These are phyloP conservation scores for Pseudozyma pruni DNA, from an alignment of 1,284 basidiomycete genomes.

Conservation along the genomic window DNA sequence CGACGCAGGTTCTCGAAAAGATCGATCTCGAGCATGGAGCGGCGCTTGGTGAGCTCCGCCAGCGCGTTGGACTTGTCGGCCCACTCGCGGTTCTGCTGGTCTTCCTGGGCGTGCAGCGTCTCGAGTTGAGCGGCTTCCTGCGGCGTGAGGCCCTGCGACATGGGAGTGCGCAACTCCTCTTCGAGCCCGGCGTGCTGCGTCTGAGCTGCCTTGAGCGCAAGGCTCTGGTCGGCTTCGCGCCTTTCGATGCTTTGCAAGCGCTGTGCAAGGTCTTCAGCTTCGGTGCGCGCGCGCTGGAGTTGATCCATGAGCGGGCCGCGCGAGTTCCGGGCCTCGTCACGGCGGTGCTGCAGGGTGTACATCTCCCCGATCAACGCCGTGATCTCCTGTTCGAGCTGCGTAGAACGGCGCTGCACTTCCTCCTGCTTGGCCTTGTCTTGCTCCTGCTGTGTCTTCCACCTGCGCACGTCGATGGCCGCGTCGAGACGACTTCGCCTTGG, in stretches of 20 bases:
- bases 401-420: slow-evolving; percentile 79
- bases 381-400: slow-evolving; percentile 85
- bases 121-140: slow-evolving; percentile 80
- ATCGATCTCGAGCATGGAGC: slow-evolving; percentile 88
- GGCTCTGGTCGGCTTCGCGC: slow-evolving; percentile 78
- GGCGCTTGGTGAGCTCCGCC: slow-evolving; percentile 81
- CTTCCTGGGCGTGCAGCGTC: slow-evolving; percentile 79
- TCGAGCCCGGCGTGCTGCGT: slow-evolving; percentile 75
- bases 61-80: slow-evolving; percentile 77
- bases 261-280: slow-evolving; percentile 78
- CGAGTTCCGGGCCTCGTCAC: slow-evolving; percentile 77
- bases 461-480: slow-evolving; percentile 80
- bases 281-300: slow-evolving; percentile 74
- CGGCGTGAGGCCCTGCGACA: slow-evolving; percentile 78
- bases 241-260: slow-evolving; percentile 77
- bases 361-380: slow-evolving; percentile 80
- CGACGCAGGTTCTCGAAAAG: slow-evolving; percentile 87
- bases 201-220: slow-evolving; percentile 75
- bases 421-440: slow-evolving; percentile 75
- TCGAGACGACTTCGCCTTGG: slow-evolving; percentile 88
- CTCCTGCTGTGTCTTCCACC: slow-evolving; percentile 80
- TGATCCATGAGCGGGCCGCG: slow-evolving; percentile 78
- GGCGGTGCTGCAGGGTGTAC: slow-evolving; percentile 77
- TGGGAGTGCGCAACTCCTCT: slow-evolving; percentile 79
- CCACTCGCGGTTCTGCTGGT: slow-evolving; percentile 77